Evolutionary conservation across 768 basidiomycete genomes (phyloP), one percentile per base, ranked within the genome.

Genomic region (Myochromella boudieri): DNA sequence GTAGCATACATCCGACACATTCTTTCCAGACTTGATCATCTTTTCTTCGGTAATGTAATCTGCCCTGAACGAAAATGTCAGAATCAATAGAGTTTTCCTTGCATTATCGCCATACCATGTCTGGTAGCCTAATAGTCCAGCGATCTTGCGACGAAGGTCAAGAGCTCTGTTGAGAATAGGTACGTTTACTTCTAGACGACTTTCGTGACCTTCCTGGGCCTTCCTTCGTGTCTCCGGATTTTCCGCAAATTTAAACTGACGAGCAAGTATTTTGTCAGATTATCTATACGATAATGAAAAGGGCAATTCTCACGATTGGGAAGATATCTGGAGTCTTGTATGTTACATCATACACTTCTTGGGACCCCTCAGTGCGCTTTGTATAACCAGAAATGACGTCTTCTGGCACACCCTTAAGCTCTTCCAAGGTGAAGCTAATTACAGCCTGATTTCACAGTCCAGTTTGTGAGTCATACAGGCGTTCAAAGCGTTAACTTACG

Each of bases 321-420:
- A 84, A 80, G 55, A 90, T 86, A 56, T 91, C 89, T 1, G 87
- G 87, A 0, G 87, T 87, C 68, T 88, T 91, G 74, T 77, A 89
- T 0, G 89, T 87, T 28, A 88, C 78, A 37, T 86, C 83, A 64
- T 82, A 87, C 8, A 84, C 63, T 43, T 78, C 84, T 39, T 75
- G 73, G 52, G 62, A 72, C 25, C 68, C 80, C 48, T 83, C 82
- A 0, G 72, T 77, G 34, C 79, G 80, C 59, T 85, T 87, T 21
- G 72, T 72, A 60, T 84, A 94, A 6, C 91, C 91, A 15, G 83
- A 84, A 18, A 92, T 60, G 17, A 93, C 88, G 56, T 90, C 88
- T 20, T 73, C 69, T 1, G 90, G 89, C 18, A 95, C 84, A 24
- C 91, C 91, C 43, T 84, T 81, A 33, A 94, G 75, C 58, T 92